Conservation (phyloP, 371 early-diverging fungal genomes). For the Mortierella sp. region DNA sequence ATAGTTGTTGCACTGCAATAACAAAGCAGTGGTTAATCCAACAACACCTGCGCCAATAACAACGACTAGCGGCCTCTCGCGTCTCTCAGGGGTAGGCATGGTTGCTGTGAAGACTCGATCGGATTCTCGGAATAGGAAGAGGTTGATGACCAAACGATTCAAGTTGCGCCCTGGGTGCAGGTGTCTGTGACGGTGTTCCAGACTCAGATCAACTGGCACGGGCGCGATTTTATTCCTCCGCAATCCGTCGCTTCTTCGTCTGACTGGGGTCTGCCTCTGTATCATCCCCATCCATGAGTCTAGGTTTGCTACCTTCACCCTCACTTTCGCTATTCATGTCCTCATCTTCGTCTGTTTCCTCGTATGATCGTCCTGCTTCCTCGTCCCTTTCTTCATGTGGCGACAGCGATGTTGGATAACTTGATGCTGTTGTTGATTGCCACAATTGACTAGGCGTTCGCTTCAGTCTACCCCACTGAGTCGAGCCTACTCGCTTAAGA, state of each 20-base stretch:
- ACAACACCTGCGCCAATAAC: slow-evolving; percentile 81
- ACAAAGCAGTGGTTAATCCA: slow-evolving; percentile 74
- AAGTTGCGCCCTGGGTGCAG: background rate
- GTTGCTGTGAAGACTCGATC: background rate
- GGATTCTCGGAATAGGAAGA: background rate
- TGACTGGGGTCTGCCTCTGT: background rate
- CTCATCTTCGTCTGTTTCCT: background rate
- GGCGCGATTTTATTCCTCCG: background rate
- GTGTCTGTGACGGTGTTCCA: no score
- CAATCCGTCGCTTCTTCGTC: slow-evolving; percentile 1
- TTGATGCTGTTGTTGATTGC: background rate
- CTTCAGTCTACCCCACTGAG: slow-evolving; percentile 7
- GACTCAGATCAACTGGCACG: no score
- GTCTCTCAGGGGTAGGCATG: slow-evolving; percentile 22
- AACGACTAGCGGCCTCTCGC: slow-evolving; percentile 36
- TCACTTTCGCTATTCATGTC: background rate
- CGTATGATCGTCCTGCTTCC: background rate
- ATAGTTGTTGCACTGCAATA: slow-evolving; percentile 63
- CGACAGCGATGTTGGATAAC: background rate
- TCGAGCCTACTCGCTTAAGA: slow-evolving; percentile 7
- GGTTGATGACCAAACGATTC: background rate
- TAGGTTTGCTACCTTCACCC: background rate
- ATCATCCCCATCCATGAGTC: background rate
- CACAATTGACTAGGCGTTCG: slow-evolving; percentile 22
- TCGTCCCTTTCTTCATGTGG: background rate